phyloP scores from a whole-genome alignment of 2,329 filamentous ascomycete species.

The Exophiala bonariae region DNA sequence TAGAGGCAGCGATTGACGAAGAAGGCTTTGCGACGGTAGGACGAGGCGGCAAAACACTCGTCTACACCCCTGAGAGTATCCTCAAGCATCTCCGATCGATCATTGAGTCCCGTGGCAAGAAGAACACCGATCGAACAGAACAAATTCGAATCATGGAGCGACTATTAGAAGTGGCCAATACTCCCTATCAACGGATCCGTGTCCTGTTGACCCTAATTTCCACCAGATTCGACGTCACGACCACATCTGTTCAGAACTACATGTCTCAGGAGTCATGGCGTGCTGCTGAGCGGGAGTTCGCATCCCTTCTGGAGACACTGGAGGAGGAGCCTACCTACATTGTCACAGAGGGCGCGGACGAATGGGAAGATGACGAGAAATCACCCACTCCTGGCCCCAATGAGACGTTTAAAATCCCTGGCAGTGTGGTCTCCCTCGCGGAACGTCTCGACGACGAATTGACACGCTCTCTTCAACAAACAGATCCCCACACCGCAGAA shows the following conservation, averaged over 20 bases:
- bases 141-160: conserved; percentile 99
- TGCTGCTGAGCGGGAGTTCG: conserved; percentile 83
- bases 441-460: conserved; percentile 97
- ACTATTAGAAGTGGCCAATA: conserved; percentile 81
- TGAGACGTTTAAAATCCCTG: conserved; percentile 86
- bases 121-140: conserved; percentile 93
- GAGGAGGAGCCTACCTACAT: conserved; percentile 78
- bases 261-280: conserved; percentile 99
- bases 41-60: conserved; percentile 81
- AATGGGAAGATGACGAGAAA: conserved; percentile 99
- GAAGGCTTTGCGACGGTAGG: conserved; percentile 88
- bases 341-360: conserved; percentile 87
- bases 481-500: conserved; percentile 97
- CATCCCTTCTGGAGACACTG: conserved; percentile 72
- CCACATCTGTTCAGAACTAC: conserved; percentile 68
- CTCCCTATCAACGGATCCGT: conserved; percentile 90
- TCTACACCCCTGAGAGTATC: conserved; percentile 96
- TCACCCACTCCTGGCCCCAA: conserved; percentile 70
- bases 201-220: conserved; percentile 90
- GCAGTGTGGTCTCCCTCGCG: conserved; percentile 89
- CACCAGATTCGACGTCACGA: conserved; percentile 88
- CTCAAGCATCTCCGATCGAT: conserved; percentile 94
- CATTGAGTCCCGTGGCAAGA: conserved; percentile 94
- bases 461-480: conserved; percentile 92
- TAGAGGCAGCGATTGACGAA: conserved; percentile 63